These are phyloP conservation scores for Peniophora sp. DNA, from an alignment of 1,284 basidiomycete genomes.

Conservation along the genomic window DNA sequence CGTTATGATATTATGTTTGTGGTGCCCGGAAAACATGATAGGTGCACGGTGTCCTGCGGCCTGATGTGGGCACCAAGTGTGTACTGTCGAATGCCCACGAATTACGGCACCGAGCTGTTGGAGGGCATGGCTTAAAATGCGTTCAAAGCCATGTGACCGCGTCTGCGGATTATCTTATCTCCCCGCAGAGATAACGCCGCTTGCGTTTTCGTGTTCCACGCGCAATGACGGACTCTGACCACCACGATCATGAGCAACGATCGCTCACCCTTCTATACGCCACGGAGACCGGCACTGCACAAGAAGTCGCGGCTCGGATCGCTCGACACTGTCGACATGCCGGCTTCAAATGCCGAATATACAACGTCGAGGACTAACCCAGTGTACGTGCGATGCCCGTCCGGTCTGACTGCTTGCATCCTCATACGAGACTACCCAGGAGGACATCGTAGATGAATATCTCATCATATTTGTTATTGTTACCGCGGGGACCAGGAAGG, in stretches of 20 bases:
- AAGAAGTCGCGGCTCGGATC: conserved; percentile 77
- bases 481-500: conserved; percentile 86
- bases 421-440: conserved; percentile 30
- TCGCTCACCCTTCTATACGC: conserved; percentile 71
- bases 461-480: conserved; percentile 85
- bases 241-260: conserved; percentile 9
- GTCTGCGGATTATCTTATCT: no score
- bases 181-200: no score
- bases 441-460: conserved; percentile 64
- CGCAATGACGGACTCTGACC: background rate
- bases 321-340: conserved; percentile 66
- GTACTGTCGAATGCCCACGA: no score
- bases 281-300: conserved; percentile 85
- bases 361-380: conserved; percentile 67
- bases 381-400: conserved; percentile 32
- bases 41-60: no score
- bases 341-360: conserved; percentile 52
- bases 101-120: no score
- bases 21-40: no score
- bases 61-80: no score
- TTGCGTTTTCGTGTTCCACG: no score
- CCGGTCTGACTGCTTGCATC: background rate
- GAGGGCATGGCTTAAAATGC: no score
- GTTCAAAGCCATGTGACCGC: no score
- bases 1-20: no score